These are phyloP conservation scores for Erythrobasidium hasegawianum DNA, from an alignment of 1,284 basidiomycete genomes.

Conservation along the genomic window DNA sequence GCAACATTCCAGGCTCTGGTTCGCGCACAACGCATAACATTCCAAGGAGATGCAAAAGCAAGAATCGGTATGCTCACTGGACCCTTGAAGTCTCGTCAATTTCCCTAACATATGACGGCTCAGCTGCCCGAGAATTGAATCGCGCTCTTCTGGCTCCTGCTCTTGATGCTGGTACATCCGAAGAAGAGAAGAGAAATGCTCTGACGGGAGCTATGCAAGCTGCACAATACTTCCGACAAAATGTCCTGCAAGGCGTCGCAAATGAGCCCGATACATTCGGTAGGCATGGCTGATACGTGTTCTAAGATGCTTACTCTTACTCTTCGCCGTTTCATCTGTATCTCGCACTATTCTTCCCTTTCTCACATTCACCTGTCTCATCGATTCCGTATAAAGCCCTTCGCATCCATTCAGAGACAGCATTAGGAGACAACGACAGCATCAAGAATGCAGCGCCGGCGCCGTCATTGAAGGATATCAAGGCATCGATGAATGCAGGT, in stretches of 20 bases:
- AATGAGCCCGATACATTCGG: neutral
- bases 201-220: conserved; percentile 20
- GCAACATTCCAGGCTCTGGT: conserved; percentile 11
- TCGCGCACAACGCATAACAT: conserved; percentile 24
- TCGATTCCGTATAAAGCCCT: conserved; percentile 11
- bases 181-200: conserved; percentile 13
- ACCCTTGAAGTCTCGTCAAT: neutral
- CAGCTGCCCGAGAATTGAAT: conserved; percentile 23
- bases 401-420: conserved; percentile 17
- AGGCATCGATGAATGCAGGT: conserved; percentile 26
- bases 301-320: no score
- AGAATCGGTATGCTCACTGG: neutral
- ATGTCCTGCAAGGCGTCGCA: conserved; percentile 34
- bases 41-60: conserved; percentile 26
- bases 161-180: neutral
- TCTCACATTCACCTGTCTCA: no score
- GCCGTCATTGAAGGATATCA: conserved; percentile 23
- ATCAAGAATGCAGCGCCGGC: conserved; percentile 20
- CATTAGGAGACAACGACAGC: conserved; percentile 29
- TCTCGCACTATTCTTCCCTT: no score
- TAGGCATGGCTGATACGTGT: no score
- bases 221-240: conserved; percentile 21
- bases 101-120: neutral
- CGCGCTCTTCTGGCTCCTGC: conserved; percentile 24
- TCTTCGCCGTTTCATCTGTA: no score